Evolutionary conservation across 495 filamentous ascomycete species (phyloP), one percentile per base, ranked within the genome.

Genomic region (Astrothelium macrocarpum): DNA sequence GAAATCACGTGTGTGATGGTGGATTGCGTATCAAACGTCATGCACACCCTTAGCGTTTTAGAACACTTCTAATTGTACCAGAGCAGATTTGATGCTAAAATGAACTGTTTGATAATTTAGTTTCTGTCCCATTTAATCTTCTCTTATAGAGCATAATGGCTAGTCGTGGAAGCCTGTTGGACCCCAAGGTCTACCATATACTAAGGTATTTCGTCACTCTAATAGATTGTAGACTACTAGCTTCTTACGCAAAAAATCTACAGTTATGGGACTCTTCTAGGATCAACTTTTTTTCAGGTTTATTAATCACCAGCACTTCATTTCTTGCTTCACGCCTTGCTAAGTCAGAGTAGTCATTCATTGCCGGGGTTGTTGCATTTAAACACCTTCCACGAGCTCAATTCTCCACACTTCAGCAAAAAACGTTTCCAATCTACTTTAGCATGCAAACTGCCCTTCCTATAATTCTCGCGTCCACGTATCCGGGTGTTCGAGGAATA

Each of bases 371-470:
- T 32, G 74, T 91, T 53, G 84, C 89, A 62, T 96, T 85, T 79
- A 80, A 79, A 53, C 81, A 83, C 62, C 84, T 97, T 58, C 80
- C 89, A 11, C 85, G 90, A 11, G 84, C 90, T 0, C 85, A 91
- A 71, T 97, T 97, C 77, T 79, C 85, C 4, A 78, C 82, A 39
- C 80, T 97, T 29, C 93, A 95, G 76, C 76, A 82, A 36, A 81
- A 81, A 68, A 84, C 90, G 70, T 93, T 95, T 76, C 93, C 93
- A 26, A 74, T 87, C 67, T 97, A 93, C 78, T 96, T 97, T 74
- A 78, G 82, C 28, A 74, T 96, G 49, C 92, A 96, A 78, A 84
- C 88, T 2, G 80, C 82, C 4, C 78, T 90, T 2, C 89, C 93
- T 7, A 72, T 85, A 16, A 67, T 90, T 23, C 77, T 96, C 10